phyloP scores from a whole-genome alignment of 140 eudicot species.

The Senecio squalidus region DNA sequence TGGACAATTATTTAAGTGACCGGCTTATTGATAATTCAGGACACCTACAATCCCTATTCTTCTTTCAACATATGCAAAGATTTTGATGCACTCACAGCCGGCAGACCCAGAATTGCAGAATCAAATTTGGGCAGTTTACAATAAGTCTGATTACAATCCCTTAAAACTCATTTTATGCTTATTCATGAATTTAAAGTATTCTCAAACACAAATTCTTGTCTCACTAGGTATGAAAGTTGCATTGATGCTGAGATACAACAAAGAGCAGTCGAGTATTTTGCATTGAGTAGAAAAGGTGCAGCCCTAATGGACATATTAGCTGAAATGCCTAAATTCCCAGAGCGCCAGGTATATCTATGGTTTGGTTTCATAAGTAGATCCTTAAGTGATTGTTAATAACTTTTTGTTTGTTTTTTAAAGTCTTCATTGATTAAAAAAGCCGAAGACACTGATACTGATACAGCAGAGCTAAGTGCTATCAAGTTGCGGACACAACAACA shows the following conservation, averaged over 20 bases:
- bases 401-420: conserved; percentile 32
- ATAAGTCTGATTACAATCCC: conserved; percentile 52
- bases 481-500: conserved; percentile 88
- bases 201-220: conserved; percentile 1
- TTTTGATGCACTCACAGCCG: conserved; percentile 91
- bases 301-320: conserved; percentile 88
- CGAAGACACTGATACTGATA: conserved; percentile 91
- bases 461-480: conserved; percentile 97
- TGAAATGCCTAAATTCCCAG: conserved; percentile 99
- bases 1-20: conserved; percentile 6
- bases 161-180: conserved; percentile 5
- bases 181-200: not conserved
- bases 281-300: conserved; percentile 86
- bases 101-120: conserved; percentile 81
- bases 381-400: conserved; percentile 13
- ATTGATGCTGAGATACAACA: conserved; percentile 98
- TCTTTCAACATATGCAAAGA: conserved; percentile 93
- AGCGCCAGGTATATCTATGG: conserved; percentile 60
- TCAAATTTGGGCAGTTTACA: conserved; percentile 79
- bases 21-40: conserved; percentile 39
- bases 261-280: conserved; percentile 86
- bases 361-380: not conserved
- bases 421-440: conserved; percentile 87
- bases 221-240: conserved; percentile 84
- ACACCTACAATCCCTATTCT: conserved; percentile 85